Base-by-base conservation (phyloP, 768 basidiomycete genomes). In the Suillus decipiens region DNA sequence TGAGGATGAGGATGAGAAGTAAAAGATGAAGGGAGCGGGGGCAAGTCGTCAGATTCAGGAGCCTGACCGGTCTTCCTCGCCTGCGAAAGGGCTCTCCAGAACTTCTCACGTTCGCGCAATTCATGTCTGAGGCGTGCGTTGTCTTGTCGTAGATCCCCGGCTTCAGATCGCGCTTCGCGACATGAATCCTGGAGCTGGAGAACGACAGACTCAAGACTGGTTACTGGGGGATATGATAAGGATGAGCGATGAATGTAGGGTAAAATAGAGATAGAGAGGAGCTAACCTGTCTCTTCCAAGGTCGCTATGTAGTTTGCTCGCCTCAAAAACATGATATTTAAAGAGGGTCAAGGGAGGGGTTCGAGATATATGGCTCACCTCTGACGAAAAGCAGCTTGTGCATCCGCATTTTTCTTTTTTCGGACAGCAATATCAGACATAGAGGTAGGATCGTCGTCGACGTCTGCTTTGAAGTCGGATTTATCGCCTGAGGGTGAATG, bases 351-450 rank as follows among this genome's bases (percentile, higher is more conserved):
- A 57, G 34, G 48, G n/a, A 24, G 51, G 28, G 31, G n/a, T 41
- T 41, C 1, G 11, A 57, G 42, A 60, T 31, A 54, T 47, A 37
- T 55, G 36, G 66, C 65, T 71, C 56, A 75, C 67, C 90, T 78
- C 56, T 89, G 89, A 66, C 90, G 82, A 75, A 93, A 93, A 63
- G 91, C 90, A 60, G 92, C 92, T 77, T 94, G 92, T 2, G 92
- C 92, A 72, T 93, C 90, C 41, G 92, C 92, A 70, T 94, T 94
- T 79, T 94, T 94, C 81, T 91, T 92, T 80, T 92, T 92, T 67
- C 91, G 80, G 69, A 90, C 80, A 39, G 88, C 87, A 14, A 89
- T 83, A 75, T 90, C 89, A 67, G 87, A 82, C 73, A 87, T 73
- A 66, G 83, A 82, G 51, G 79, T 41, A 39, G 75, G 64, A 69